phyloP scores from a whole-genome alignment of 257 asterid genomes.

The Misopates orontium region DNA sequence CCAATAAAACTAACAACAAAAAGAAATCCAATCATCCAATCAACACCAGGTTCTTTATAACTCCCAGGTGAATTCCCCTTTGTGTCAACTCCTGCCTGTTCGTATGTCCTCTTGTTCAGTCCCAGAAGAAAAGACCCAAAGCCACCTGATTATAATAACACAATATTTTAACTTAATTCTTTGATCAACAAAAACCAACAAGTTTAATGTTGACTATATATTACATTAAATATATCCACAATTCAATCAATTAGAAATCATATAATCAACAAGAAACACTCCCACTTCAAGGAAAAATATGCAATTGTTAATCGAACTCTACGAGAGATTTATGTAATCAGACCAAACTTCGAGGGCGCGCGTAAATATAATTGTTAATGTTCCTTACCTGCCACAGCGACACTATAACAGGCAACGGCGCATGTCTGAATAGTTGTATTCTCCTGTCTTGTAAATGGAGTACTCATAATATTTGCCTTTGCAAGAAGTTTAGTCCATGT shows the following conservation, averaged over 20 bases:
- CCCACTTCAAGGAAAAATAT: not conserved
- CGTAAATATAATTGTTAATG: too few relatives aligned
- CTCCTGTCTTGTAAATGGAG: slow-evolving; percentile 80
- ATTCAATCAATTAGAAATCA: not conserved
- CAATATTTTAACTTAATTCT: slow-evolving; percentile 18
- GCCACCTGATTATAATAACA: slow-evolving; percentile 47
- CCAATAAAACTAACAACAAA: slow-evolving; percentile 68
- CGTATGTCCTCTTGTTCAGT: slow-evolving; percentile 53
- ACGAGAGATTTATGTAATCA: too few relatives aligned
- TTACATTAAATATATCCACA: too few relatives aligned
- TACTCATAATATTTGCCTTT: slow-evolving; percentile 48
- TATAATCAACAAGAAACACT: too few relatives aligned
- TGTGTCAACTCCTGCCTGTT: slow-evolving; percentile 62
- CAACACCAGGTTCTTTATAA: slow-evolving; percentile 52
- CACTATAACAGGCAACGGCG: slow-evolving; percentile 87
- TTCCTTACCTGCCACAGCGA: slow-evolving; percentile 84
- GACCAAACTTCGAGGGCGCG: too few relatives aligned
- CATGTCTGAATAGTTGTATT: slow-evolving; percentile 83
- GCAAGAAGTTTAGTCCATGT: slow-evolving; percentile 75
- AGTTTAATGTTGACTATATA: too few relatives aligned
- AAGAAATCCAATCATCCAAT: slow-evolving; percentile 77
- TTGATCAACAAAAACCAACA: slow-evolving; percentile 12
- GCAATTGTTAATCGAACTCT: too few relatives aligned
- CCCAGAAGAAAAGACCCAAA: slow-evolving; percentile 69
- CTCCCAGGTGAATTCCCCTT: slow-evolving; percentile 56